Conservation (phyloP, 2,329 filamentous ascomycete species). For the Diaporthe batatas region DNA sequence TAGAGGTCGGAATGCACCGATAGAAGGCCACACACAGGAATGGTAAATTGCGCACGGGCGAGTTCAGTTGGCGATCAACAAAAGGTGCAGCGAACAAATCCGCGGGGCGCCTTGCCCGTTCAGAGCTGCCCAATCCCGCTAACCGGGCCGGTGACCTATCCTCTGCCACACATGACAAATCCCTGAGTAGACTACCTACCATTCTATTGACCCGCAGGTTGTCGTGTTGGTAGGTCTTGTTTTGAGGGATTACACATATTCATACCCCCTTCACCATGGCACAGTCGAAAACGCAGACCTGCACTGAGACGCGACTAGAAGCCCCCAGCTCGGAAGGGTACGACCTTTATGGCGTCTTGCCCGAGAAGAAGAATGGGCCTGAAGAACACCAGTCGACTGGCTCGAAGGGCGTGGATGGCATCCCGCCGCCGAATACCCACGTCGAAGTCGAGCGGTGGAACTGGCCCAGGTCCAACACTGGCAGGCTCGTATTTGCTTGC, state of each 20-base stretch:
- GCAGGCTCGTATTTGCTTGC: constrained; percentile 34
- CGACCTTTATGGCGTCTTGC: constrained; percentile 6
- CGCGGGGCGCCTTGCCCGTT: background rate
- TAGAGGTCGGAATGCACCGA: background rate
- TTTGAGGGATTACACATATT: background rate
- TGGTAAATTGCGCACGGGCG: background rate
- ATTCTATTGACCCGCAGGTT: background rate
- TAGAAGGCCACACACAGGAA: too few species aligned
- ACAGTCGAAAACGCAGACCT: constrained; percentile 7
- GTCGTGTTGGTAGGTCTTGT: background rate
- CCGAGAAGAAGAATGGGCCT: background rate
- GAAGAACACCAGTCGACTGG: constrained; percentile 3
- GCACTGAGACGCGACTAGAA: background rate
- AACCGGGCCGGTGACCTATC: constrained; percentile 2
- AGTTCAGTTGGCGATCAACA: background rate
- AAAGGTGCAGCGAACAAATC: constrained; percentile 4
- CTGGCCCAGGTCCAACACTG: constrained; percentile 36
- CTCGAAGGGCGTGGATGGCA: background rate
- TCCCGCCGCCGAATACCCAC: background rate
- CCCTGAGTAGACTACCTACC: background rate
- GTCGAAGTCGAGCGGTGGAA: constrained; percentile 35
- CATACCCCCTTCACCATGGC: background rate
- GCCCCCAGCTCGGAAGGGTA: background rate
- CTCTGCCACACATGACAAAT: background rate
- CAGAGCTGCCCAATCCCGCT: background rate